A percentile compares a stretch with the other conserved stretches of the same genome.
Evolutionary conservation across 177 flowering plant species (phyloP).

Genomic region (Vitis hybrid): DNA sequence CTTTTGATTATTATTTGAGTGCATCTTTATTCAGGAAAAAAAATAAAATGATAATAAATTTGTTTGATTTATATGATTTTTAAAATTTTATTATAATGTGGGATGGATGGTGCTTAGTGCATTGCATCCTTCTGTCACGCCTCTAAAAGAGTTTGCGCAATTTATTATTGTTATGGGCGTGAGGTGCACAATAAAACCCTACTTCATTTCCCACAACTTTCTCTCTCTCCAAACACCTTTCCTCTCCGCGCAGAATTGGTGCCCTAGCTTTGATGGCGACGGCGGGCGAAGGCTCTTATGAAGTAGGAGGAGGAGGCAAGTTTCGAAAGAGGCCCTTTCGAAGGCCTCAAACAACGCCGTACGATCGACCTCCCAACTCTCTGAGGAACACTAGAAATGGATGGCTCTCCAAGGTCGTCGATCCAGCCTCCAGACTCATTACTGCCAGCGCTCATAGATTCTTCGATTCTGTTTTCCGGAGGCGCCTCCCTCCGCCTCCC

Average conservation of each 20-base stretch:
- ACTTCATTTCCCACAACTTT: conserved; percentile 3
- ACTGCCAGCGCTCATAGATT: conserved; percentile 50
- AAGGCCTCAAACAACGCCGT: conserved; percentile 52
- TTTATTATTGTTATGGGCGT: too few relatives aligned
- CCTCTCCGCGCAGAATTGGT: not conserved
- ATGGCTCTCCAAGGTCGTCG: conserved; percentile 73
- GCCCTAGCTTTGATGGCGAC: conserved; percentile 35
- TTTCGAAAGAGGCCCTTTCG: conserved; percentile 40
- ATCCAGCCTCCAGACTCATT: conserved; percentile 71
- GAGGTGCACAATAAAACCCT: conserved; percentile 14
- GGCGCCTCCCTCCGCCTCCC: conserved; percentile 19
- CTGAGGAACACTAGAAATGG: conserved; percentile 38
- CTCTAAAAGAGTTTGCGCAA: too few relatives aligned
- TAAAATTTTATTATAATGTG: too few relatives aligned
- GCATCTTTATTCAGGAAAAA: too few relatives aligned
- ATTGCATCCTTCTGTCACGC: too few relatives aligned
- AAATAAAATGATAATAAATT: too few relatives aligned
- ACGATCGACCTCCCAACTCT: conserved; percentile 55
- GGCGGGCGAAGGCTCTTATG: conserved; percentile 36
- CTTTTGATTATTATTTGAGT: too few relatives aligned
- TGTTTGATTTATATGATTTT: too few relatives aligned
- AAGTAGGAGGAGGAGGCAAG: conserved; percentile 55
- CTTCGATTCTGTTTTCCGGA: conserved; percentile 53
- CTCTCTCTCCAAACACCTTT: conserved; percentile 2
- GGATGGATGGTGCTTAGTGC: too few relatives aligned